Base-by-base conservation (phyloP, 495 filamentous ascomycete species). In the Emericellopsis terricola region DNA sequence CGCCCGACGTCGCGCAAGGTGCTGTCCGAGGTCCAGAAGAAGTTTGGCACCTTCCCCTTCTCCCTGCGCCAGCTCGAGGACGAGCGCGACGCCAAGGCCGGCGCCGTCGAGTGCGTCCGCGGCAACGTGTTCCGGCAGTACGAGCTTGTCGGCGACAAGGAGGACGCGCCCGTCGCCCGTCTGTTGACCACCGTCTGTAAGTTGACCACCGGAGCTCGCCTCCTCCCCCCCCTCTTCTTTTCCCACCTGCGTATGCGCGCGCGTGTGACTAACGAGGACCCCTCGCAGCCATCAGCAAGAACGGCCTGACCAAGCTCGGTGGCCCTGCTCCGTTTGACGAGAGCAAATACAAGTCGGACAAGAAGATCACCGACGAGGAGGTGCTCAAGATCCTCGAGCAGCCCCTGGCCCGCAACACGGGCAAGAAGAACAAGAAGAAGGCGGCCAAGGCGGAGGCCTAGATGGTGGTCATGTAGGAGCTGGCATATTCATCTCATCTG, bases 11-110 rank as follows among this genome's bases (percentile, higher is more conserved):
- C 87, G 19, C 71, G 86, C 39, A 79, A 89, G 53, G 82, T 79
- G 18, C 65, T 94, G 14, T 91, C 81, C 17, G 91, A 94, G 59
- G 73, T 92, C 37, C 75, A 87, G 43, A 86, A 82, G 72, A 96
- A 87, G 62, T 96, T 96, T 56, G 85, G 86, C 41, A 80, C 72
- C 31, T 97, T 97, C 68, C 91, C 89, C 41, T 97, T 97, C 73
- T 89, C 83, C 56, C 64, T 97, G 60, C 71, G 89, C 51, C 89
- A 97, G 62, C 73, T 97, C 31, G 86, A 94, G 31, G 91, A 96
- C 49, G 91, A 96, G 68, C 73, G 86, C 47, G 78, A 83, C 40
- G 91, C 84, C 40, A 97, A 97, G 70, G 78, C 91, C 38, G 89
- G 89, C 45, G 79, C 94, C 36, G 72, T 94, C 29, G 89, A 96